A percentile compares a stretch with the other conserved stretches of the same genome.
These are phyloP conservation scores for Patellifolia procumbens DNA, from an alignment of 179 eudicot species.

Conservation along the genomic window DNA sequence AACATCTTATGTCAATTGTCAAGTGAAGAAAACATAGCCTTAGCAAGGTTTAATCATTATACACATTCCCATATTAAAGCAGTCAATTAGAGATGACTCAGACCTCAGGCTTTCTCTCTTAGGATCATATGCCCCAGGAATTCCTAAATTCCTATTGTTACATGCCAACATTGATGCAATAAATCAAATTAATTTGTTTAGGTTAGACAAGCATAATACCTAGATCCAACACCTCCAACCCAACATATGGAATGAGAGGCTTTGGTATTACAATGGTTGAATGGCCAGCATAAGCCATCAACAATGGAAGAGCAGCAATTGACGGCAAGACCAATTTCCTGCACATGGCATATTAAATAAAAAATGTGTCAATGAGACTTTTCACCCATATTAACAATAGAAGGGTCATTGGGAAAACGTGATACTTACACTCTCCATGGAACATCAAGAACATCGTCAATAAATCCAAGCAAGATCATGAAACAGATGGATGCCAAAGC, in stretches of 20 bases:
- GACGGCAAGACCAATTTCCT: slow-evolving; percentile 90
- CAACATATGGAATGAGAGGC: slow-evolving; percentile 78
- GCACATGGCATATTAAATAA: slow-evolving; percentile 36
- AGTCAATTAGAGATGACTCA: neutral
- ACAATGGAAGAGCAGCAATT: slow-evolving; percentile 90
- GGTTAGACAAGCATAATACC: slow-evolving; percentile 42
- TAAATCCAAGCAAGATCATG: slow-evolving; percentile 91
- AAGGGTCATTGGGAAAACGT: neutral
- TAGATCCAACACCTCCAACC: slow-evolving; percentile 74
- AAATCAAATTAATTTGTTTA: neutral
- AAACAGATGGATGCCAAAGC: slow-evolving; percentile 94
- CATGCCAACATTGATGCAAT: neutral
- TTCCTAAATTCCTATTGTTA: neutral
- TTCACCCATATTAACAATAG: neutral
- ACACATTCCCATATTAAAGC: neutral
- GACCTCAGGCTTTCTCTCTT: neutral
- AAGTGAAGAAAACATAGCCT: too few species aligned
- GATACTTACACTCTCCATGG: slow-evolving; percentile 99
- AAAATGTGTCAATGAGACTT: neutral
- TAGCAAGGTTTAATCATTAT: too few species aligned
- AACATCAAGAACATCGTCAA: slow-evolving; percentile 90
- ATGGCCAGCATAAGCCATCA: slow-evolving; percentile 99
- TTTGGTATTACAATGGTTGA: slow-evolving; percentile 88
- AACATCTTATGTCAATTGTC: too few species aligned
- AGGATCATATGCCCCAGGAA: neutral